Percentiles rank a stretch among this genome's conserved stretches.
These are phyloP conservation scores for Magnolia kwangsiensis DNA, from an alignment of 164 flowering plant species.

Conservation along the genomic window DNA sequence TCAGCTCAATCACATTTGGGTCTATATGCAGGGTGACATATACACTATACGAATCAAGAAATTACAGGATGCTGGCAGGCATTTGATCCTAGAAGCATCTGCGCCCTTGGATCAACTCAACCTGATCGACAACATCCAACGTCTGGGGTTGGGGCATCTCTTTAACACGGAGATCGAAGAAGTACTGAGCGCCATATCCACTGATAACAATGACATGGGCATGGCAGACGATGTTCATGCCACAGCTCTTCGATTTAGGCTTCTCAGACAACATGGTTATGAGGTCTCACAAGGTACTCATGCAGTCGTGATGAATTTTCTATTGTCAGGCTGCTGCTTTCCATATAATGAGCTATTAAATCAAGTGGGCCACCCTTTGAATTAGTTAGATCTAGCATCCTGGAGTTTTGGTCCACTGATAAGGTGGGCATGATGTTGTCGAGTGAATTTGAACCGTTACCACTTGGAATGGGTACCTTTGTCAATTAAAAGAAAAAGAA, in stretches of 20 bases:
- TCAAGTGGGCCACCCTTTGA: no score
- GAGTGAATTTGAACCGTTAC: no score
- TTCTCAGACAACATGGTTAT: slow-evolving; percentile 22
- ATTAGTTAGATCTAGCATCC: no score
- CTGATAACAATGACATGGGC: background rate
- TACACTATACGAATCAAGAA: background rate
- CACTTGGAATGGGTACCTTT: no score
- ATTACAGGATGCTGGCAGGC: background rate
- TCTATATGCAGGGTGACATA: background rate
- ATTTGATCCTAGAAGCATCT: background rate
- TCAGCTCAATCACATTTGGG: no score
- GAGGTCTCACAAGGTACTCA: slow-evolving; percentile 6
- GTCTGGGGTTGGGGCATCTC: slow-evolving; percentile 29
- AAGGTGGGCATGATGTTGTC: no score
- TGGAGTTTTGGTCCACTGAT: no score
- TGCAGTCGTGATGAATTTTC: no score
- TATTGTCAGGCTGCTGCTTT: no score
- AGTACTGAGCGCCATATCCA: slow-evolving; percentile 1
- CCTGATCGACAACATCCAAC: slow-evolving; percentile 28
- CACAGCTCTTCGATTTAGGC: slow-evolving; percentile 28
- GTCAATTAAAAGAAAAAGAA: no score
- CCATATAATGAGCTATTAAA: no score
- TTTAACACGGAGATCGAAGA: slow-evolving; percentile 28
- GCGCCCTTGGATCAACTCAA: slow-evolving; percentile 7
- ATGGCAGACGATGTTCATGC: slow-evolving; percentile 4